A percentile compares a stretch with the other conserved stretches of the same genome.
Evolutionary conservation across 352 stramenopile genomes (phyloP).

Genomic region (Pythium coloratum): DNA sequence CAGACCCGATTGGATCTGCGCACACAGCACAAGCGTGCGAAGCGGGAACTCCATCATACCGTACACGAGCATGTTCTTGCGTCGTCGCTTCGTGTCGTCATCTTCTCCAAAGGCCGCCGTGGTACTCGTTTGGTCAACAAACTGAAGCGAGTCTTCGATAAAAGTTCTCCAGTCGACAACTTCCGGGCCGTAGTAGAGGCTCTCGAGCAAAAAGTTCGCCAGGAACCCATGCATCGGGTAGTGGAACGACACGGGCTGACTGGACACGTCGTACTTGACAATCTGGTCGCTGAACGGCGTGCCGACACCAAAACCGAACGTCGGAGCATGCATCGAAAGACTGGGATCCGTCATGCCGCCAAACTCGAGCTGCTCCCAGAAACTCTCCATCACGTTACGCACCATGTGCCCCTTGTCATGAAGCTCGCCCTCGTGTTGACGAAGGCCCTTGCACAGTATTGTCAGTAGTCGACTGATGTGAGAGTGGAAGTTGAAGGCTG

Average conservation of each 20-base stretch:
- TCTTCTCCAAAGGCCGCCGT: slow-evolving; percentile 14
- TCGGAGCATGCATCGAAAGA: slow-evolving; percentile 55
- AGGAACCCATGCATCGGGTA: slow-evolving; percentile 88
- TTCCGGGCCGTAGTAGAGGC: slow-evolving; percentile 54
- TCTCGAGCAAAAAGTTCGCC: slow-evolving; percentile 78
- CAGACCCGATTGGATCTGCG: slow-evolving; percentile 74
- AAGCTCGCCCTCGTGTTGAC: slow-evolving; percentile 46
- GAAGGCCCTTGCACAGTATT: slow-evolving; percentile 61
- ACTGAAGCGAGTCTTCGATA: slow-evolving; percentile 47
- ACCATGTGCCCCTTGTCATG: slow-evolving; percentile 58
- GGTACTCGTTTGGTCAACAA: slow-evolving; percentile 18
- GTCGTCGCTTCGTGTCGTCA: slow-evolving; percentile 38
- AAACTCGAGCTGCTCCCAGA: slow-evolving; percentile 71
- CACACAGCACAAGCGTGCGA: slow-evolving; percentile 69
- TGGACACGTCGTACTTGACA: slow-evolving; percentile 75
- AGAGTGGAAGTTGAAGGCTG: slow-evolving; percentile 91
- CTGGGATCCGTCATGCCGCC: slow-evolving; percentile 40
- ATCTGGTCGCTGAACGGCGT: slow-evolving; percentile 44
- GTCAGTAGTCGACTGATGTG: slow-evolving; percentile 66
- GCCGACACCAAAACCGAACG: slow-evolving; percentile 63
- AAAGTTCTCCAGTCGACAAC: slow-evolving; percentile 52
- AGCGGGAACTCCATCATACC: slow-evolving; percentile 79
- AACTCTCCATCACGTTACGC: slow-evolving; percentile 67
- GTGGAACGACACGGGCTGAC: slow-evolving; percentile 87
- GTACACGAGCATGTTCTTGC: slow-evolving; percentile 66